phyloP scores from a whole-genome alignment of 169 alveolate species.

The Plasmodium sp. region DNA sequence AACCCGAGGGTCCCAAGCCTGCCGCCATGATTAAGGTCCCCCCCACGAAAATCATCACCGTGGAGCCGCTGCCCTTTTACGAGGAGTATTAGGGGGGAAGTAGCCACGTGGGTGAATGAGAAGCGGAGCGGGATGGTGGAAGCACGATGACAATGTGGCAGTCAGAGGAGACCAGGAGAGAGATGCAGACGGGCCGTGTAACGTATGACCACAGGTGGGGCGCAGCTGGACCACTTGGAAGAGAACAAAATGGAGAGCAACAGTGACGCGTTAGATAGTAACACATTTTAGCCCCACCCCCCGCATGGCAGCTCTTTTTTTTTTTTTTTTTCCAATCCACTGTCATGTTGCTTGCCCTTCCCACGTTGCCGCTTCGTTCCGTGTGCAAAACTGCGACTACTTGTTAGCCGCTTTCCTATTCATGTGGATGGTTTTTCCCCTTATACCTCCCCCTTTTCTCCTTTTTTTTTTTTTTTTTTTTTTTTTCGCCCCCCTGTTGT shows the following conservation, averaged over 20 bases:
- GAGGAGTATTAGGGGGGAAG: slow-evolving; percentile 79
- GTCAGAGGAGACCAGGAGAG: not conserved
- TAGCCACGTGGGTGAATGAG: not conserved
- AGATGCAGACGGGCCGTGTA: not conserved
- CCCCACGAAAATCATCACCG: slow-evolving; percentile 79
- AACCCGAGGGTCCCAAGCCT: slow-evolving; percentile 81
- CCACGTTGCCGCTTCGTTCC: not conserved
- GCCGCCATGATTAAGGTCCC: slow-evolving; percentile 85
- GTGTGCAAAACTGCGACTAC: not conserved
- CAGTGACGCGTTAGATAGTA: not conserved
- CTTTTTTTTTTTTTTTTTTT: not conserved
- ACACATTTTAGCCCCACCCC: not conserved
- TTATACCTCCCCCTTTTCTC: not conserved
- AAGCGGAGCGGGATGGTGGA: not conserved
- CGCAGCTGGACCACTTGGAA: not conserved
- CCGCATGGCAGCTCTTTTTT: not conserved
- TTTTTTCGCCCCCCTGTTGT: not conserved
- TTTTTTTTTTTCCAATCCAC: not conserved
- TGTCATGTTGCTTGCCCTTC: not conserved
- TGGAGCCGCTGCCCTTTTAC: slow-evolving; percentile 85
- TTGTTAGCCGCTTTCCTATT: no score
- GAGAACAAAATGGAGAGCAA: not conserved
- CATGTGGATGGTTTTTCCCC: not conserved
- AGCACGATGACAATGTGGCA: not conserved
- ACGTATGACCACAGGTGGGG: not conserved